Evolutionary conservation across 202 grass and related monocot genomes (phyloP).

Genomic region (Panicum hallii): DNA sequence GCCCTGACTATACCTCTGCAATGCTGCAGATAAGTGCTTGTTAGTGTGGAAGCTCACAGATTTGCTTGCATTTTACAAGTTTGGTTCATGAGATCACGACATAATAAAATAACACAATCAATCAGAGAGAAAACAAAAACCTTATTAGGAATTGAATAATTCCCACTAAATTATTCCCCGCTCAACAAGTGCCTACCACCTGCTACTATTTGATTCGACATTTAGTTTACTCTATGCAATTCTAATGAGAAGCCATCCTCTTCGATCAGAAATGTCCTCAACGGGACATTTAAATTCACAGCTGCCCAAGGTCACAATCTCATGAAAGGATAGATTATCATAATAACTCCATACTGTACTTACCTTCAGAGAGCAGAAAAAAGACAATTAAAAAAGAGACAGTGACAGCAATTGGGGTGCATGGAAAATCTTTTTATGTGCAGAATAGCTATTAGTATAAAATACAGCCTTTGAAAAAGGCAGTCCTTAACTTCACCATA

Average conservation of each 20-base stretch:
- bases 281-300: no score
- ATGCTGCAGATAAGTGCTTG: slow-evolving; percentile 36
- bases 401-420: no score
- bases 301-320: no score
- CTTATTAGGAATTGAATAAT: not conserved
- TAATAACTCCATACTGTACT: no score
- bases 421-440: no score
- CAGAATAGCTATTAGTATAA: no score
- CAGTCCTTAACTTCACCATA: no score
- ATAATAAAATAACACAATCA: not conserved
- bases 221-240: not conserved
- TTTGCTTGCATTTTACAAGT: not conserved
- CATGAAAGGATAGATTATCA: no score
- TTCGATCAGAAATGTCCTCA: no score
- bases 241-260: not conserved
- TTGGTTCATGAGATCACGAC: not conserved
- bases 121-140: not conserved
- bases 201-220: not conserved
- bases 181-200: not conserved
- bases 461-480: no score
- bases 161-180: not conserved
- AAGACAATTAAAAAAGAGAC: no score
- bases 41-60: not conserved
- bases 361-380: no score
- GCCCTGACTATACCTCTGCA: slow-evolving; percentile 55